Conservation (phyloP, 352 stramenopile species). For the Achlya hypogyna region DNA sequence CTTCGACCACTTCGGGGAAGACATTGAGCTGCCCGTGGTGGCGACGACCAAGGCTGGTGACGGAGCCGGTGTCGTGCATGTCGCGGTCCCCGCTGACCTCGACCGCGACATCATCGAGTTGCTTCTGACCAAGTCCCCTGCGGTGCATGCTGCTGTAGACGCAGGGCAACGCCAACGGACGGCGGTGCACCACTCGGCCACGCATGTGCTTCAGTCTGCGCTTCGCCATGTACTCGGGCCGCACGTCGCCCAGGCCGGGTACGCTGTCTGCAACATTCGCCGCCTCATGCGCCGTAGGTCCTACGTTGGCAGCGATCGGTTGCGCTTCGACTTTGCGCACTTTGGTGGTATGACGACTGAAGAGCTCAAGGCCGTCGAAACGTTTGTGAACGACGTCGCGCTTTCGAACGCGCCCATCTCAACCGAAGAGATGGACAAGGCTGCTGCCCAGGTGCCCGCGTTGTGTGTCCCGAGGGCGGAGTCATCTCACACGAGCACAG, state of each 20-base stretch:
- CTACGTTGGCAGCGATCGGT: conserved; percentile 41
- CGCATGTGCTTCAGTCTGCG: conserved; percentile 61
- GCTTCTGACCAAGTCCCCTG: conserved; percentile 13
- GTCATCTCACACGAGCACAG: conserved; percentile 32
- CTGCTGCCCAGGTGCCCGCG: neutral
- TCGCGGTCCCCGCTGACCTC: conserved; percentile 27
- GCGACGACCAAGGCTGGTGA: conserved; percentile 38
- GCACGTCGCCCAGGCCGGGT: conserved; percentile 60
- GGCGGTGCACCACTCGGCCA: conserved; percentile 64
- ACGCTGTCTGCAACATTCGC: neutral
- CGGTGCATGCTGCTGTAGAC: conserved; percentile 41
- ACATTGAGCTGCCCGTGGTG: conserved; percentile 23
- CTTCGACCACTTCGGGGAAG: conserved; percentile 16
- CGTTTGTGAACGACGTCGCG: conserved; percentile 48
- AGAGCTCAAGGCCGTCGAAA: conserved; percentile 47
- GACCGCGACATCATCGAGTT: conserved; percentile 26
- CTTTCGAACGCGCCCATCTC: conserved; percentile 29
- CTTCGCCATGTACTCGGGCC: conserved; percentile 57
- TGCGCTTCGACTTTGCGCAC: conserved; percentile 79
- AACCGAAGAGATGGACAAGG: conserved; percentile 31
- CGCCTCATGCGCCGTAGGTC: conserved; percentile 21
- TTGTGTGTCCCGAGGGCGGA: conserved; percentile 16
- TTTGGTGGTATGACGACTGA: conserved; percentile 58
- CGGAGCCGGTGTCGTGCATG: conserved; percentile 40
- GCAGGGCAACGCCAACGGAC: conserved; percentile 38